Percentiles rank a stretch among this genome's conserved stretches.
phyloP scores from a whole-genome alignment of 257 asterid species.

The Lithospermum erythrorhizon region DNA sequence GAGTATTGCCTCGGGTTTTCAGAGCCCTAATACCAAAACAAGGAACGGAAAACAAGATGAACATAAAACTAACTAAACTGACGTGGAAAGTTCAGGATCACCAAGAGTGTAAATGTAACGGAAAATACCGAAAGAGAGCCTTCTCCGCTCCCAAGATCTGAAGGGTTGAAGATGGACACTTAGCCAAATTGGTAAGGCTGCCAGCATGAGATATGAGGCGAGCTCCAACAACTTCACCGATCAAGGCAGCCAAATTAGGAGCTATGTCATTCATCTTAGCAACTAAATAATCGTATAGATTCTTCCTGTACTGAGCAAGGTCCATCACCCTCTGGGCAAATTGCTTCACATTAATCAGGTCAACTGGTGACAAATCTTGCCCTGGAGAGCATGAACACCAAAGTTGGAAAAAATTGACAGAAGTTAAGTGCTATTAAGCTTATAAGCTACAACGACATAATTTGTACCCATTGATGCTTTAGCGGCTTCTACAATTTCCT shows the following conservation, averaged over 20 bases:
- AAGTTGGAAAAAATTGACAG: constrained; percentile 2
- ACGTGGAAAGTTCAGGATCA: background rate
- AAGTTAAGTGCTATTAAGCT: background rate
- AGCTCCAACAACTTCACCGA: constrained; percentile 98
- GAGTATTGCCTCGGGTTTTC: constrained; percentile 89
- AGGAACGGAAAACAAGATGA: constrained; percentile 2
- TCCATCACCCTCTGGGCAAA: constrained; percentile 92
- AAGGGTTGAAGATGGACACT: constrained; percentile 93
- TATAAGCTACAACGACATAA: background rate
- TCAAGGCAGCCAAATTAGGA: constrained; percentile 88
- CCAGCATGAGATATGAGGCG: constrained; percentile 98
- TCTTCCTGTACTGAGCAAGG: constrained; percentile 87
- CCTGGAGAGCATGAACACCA: constrained; percentile 34
- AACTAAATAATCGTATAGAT: constrained; percentile 76
- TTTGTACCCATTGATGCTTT: constrained; percentile 92
- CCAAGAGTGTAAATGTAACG: background rate
- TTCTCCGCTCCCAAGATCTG: constrained; percentile 99
- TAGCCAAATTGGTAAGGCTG: constrained; percentile 90
- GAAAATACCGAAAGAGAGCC: constrained; percentile 75
- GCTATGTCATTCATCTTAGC: constrained; percentile 92
- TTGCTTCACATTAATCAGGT: constrained; percentile 79
- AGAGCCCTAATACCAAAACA: constrained; percentile 48
- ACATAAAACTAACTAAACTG: background rate
- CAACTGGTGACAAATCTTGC: constrained; percentile 82
- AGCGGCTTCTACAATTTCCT: constrained; percentile 88